A percentile compares a stretch with the other conserved stretches of the same genome.
Conservation (phyloP, 805 yeast genomes). For the Zygosaccharomyces rouxii region DNA sequence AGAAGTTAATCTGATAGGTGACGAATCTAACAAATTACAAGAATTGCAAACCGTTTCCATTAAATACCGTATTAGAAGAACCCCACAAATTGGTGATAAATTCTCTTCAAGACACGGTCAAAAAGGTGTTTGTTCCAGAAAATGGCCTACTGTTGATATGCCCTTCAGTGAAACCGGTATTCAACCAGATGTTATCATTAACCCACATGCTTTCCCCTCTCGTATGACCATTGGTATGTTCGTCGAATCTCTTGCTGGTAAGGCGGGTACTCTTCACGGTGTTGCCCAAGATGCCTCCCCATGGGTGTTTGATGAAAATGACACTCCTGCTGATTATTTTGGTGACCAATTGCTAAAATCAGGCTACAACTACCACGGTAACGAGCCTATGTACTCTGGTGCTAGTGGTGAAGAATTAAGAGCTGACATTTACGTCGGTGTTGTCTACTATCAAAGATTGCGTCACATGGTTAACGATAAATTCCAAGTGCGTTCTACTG, state of each 20-base stretch:
- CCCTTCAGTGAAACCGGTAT: conserved; percentile 96
- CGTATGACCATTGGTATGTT: conserved; percentile 99
- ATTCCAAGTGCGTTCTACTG: conserved; percentile 98
- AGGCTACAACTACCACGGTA: conserved; percentile 96
- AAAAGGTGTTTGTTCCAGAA: conserved; percentile 96
- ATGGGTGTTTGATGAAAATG: conserved; percentile 85
- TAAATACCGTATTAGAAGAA: conserved; percentile 85
- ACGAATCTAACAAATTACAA: conserved; percentile 57
- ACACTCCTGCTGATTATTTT: conserved; percentile 95
- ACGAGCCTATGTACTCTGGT: conserved; percentile 98
- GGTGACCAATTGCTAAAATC: conserved; percentile 86
- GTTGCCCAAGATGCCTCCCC: conserved; percentile 97
- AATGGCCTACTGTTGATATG: conserved; percentile 96
- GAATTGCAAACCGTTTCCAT: conserved; percentile 84
- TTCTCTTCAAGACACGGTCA: conserved; percentile 98
- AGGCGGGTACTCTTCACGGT: conserved; percentile 97
- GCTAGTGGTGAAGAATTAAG: conserved; percentile 96
- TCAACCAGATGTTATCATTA: conserved; percentile 95
- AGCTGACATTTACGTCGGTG: conserved; percentile 94
- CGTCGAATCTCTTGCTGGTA: conserved; percentile 97
- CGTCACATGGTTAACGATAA: conserved; percentile 99
- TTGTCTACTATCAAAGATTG: conserved; percentile 95
- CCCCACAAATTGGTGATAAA: conserved; percentile 95
- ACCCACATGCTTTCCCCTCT: conserved; percentile 99
- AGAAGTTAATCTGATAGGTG: conserved; percentile 89